phyloP scores from a whole-genome alignment of 2,329 filamentous ascomycete species.

The Calonectria pauciramosa region DNA sequence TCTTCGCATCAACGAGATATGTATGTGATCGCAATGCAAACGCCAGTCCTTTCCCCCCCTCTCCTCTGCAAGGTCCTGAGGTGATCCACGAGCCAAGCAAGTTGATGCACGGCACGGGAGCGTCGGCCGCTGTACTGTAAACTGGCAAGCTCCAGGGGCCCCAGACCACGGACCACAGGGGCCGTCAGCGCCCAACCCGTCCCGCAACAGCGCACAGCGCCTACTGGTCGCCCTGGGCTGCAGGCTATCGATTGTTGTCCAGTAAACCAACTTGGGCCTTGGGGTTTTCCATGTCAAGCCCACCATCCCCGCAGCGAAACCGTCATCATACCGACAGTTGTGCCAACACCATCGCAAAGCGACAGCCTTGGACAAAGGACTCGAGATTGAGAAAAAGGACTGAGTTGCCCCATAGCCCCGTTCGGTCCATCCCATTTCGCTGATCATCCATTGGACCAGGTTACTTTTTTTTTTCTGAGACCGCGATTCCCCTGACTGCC shows the following conservation, averaged over 20 bases:
- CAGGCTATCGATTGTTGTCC: constrained; percentile 46
- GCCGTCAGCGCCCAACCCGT: constrained; percentile 25
- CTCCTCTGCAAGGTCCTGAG: not conserved
- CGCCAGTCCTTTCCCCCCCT: not conserved
- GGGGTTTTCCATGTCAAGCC: constrained; percentile 31
- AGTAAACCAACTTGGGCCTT: constrained; percentile 38
- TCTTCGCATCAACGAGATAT: not conserved
- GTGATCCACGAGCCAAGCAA: constrained; percentile 9
- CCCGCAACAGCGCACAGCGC: constrained; percentile 11
- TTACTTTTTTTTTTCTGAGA: constrained; percentile 35
- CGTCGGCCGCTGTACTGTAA: constrained; percentile 30
- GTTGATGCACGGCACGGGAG: constrained; percentile 20
- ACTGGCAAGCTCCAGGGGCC: constrained; percentile 40
- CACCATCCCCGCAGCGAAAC: constrained; percentile 31
- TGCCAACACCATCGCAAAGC: constrained; percentile 38
- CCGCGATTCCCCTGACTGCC: constrained; percentile 7
- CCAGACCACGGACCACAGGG: constrained; percentile 28
- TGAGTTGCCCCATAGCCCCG: constrained; percentile 27
- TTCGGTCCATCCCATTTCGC: constrained; percentile 17
- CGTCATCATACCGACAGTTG: constrained; percentile 24
- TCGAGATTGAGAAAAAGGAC: constrained; percentile 33
- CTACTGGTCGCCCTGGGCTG: constrained; percentile 16
- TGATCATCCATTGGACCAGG: constrained; percentile 42
- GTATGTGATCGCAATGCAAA: not conserved
- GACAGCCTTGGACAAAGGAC: constrained; percentile 10